These are phyloP conservation scores for Gossypium gossypioides DNA, from an alignment of 441 rosid genomes.

Conservation along the genomic window DNA sequence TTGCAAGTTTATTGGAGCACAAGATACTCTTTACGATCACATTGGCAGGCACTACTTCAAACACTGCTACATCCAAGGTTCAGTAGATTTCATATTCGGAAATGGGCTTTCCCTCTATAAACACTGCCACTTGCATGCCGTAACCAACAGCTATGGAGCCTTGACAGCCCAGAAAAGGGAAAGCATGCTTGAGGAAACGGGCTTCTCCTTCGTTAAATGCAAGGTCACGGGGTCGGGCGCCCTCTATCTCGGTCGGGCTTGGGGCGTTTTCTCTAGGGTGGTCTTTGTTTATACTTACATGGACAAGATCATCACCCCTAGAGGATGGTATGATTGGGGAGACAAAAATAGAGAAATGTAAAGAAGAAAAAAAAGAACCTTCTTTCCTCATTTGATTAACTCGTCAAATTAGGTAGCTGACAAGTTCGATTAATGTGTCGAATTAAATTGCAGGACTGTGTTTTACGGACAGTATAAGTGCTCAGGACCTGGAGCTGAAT, in stretches of 20 bases:
- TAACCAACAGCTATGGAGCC: conserved; percentile 58
- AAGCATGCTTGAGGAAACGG: conserved; percentile 81
- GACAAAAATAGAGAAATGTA: conserved; percentile 88
- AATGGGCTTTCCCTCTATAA: conserved; percentile 78
- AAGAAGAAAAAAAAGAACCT: background rate
- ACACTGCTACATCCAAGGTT: conserved; percentile 88
- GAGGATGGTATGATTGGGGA: conserved; percentile 96
- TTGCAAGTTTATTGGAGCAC: conserved; percentile 78
- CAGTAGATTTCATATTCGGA: conserved; percentile 89
- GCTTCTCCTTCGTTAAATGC: conserved; percentile 87
- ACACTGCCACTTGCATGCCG: conserved; percentile 83
- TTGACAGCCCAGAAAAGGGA: conserved; percentile 78
- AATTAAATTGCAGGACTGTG: conserved; percentile 36
- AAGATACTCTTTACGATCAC: conserved; percentile 89
- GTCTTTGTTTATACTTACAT: conserved; percentile 88
- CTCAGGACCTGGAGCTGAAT: conserved; percentile 39
- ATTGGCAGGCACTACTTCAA: conserved; percentile 87
- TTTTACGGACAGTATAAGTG: conserved; percentile 44
- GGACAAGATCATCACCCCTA: conserved; percentile 92
- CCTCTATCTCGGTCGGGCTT: conserved; percentile 76
- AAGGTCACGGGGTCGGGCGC: conserved; percentile 94
- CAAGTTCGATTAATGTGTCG: background rate
- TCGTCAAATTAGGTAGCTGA: background rate
- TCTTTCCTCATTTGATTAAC: background rate
- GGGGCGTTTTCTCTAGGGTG: conserved; percentile 96